Percentiles rank a stretch among this genome's conserved stretches.
Evolutionary conservation across 306 rosid species (phyloP).

Genomic region (Acacia confusa): DNA sequence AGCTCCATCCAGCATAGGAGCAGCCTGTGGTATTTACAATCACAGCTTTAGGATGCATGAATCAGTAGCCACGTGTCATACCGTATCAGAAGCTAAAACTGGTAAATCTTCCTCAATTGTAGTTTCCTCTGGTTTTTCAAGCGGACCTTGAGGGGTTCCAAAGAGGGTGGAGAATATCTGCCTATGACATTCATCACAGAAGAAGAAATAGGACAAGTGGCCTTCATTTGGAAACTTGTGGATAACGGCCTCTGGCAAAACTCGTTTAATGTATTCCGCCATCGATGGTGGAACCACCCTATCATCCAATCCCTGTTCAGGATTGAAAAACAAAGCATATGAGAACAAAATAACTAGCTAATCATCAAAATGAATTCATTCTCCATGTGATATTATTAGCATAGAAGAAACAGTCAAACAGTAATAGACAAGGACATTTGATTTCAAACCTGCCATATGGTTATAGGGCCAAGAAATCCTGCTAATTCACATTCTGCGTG

Average conservation of each 20-base stretch:
- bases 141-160: constrained; percentile 77
- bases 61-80: constrained; percentile 36
- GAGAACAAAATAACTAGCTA: not conserved
- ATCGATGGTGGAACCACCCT: constrained; percentile 73
- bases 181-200: constrained; percentile 83
- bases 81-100: constrained; percentile 31
- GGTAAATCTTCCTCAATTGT: constrained; percentile 28
- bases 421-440: constrained; percentile 13
- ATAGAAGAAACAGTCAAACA: constrained; percentile 5
- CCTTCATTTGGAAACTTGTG: constrained; percentile 91
- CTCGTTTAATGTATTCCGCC: constrained; percentile 63
- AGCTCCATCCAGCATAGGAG: constrained; percentile 45
- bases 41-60: constrained; percentile 33
- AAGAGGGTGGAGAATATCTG: constrained; percentile 69
- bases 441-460: constrained; percentile 88
- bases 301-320: constrained; percentile 85
- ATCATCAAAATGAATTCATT: not conserved
- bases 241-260: constrained; percentile 68
- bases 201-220: constrained; percentile 79
- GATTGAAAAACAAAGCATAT: constrained; percentile 24
- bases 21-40: constrained; percentile 64
- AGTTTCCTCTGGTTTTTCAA: constrained; percentile 41
- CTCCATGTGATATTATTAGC: not conserved
- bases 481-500: constrained; percentile 77
- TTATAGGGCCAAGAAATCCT: constrained; percentile 85